These are phyloP conservation scores for Pleurotus tuoliensis DNA, from an alignment of 768 basidiomycete genomes.

Conservation along the genomic window DNA sequence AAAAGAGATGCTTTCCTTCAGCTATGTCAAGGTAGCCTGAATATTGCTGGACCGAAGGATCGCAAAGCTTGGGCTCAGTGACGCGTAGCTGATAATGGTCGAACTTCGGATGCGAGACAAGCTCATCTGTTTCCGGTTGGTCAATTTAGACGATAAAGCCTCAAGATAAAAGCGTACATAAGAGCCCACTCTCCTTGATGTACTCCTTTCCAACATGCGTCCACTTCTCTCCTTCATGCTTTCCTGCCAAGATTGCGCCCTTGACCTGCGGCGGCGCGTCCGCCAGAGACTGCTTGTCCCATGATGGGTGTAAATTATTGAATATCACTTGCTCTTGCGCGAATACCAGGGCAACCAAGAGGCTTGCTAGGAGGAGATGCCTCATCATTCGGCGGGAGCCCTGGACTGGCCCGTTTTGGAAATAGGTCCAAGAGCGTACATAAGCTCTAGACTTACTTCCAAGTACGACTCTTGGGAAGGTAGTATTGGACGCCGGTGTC, in stretches of 20 bases:
- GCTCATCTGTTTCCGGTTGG: slow-evolving; percentile 47
- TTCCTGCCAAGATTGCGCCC: slow-evolving; percentile 33
- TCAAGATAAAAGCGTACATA: slow-evolving; percentile 46
- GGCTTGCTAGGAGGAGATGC: not conserved
- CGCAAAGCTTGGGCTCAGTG: slow-evolving; percentile 71
- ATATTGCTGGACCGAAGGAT: slow-evolving; percentile 73
- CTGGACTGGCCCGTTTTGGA: not conserved
- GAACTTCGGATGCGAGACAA: slow-evolving; percentile 52
- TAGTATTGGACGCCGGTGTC: too few species aligned
- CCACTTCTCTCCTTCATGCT: slow-evolving; percentile 58
- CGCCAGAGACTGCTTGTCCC: slow-evolving; percentile 18
- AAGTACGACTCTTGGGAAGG: too few species aligned
- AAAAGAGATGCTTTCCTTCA: slow-evolving; percentile 80
- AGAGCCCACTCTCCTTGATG: slow-evolving; percentile 64
- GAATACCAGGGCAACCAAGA: not conserved
- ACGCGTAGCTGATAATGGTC: slow-evolving; percentile 53
- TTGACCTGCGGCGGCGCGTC: slow-evolving; percentile 34
- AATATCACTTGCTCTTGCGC: slow-evolving; percentile 2
- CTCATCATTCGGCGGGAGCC: not conserved
- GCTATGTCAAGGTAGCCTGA: slow-evolving; percentile 83
- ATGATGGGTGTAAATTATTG: not conserved
- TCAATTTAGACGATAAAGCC: not conserved
- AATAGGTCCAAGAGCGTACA: not conserved
- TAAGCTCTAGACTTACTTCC: too few species aligned
- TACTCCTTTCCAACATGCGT: slow-evolving; percentile 58